These are phyloP conservation scores for Evansstolkia leycettana DNA, from an alignment of 495 filamentous ascomycete genomes.

Conservation along the genomic window DNA sequence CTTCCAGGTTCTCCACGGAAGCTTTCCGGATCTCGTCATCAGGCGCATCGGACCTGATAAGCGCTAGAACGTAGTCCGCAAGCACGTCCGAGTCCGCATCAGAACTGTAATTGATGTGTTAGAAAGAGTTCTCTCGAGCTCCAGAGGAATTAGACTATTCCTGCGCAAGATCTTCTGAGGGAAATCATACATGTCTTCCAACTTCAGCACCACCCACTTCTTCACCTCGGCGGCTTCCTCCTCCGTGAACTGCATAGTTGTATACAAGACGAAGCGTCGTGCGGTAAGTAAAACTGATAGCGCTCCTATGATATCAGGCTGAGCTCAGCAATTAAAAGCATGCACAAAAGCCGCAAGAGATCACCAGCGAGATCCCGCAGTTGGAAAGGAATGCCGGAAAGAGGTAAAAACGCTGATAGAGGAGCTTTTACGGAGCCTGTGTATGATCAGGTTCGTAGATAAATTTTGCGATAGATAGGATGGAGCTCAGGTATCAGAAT, in stretches of 20 bases:
- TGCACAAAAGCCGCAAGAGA: too few relatives aligned
- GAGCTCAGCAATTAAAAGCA: too few relatives aligned
- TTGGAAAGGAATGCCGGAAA: too few relatives aligned
- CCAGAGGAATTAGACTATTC: too few relatives aligned
- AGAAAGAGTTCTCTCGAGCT: too few relatives aligned
- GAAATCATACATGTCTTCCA: constrained; percentile 73
- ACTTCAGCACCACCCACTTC: constrained; percentile 77
- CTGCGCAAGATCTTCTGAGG: background rate
- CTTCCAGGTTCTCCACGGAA: constrained; percentile 68
- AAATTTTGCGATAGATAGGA: too few relatives aligned
- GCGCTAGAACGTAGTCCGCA: constrained; percentile 89
- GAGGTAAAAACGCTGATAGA: too few relatives aligned
- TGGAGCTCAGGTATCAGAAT: too few relatives aligned
- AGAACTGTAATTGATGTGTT: constrained; percentile 41
- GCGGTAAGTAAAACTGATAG: background rate
- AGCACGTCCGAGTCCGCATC: constrained; percentile 93
- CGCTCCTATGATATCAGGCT: too few relatives aligned
- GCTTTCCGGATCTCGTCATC: constrained; percentile 59
- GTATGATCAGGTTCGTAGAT: too few relatives aligned
- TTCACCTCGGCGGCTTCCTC: constrained; percentile 64
- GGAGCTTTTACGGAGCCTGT: too few relatives aligned
- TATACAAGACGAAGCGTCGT: background rate
- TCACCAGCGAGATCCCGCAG: too few relatives aligned
- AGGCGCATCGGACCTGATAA: constrained; percentile 68
- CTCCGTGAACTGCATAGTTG: constrained; percentile 65